Evolutionary conservation across 2,329 filamentous ascomycete species (phyloP), one percentile per base, ranked within the genome.

Genomic region (Cladosporium sp.): DNA sequence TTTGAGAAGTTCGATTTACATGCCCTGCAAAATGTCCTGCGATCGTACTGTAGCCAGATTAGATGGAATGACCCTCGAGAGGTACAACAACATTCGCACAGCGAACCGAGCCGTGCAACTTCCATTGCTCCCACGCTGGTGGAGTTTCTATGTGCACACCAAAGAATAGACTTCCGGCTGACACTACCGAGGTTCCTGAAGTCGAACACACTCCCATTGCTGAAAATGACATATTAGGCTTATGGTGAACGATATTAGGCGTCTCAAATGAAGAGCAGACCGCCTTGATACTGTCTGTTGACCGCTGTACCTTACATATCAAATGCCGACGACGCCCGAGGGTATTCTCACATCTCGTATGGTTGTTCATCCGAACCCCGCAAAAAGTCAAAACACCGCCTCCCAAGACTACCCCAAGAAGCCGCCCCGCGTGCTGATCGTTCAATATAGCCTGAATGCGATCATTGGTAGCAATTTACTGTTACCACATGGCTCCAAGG

Each of bases 361-460:
- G 24, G 42, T n/a, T 45, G 15, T 45, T 45, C 20, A 8, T 45
- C 45, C n/a, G 9, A 19, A 15, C 45, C 28, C 45, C 45, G 45
- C 45, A 48, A 22, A 35, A 48, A 35, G 17, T 48, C 25, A 32
- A 48, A 13, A 8, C 28, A 48, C 25, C 45, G 3, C 25, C 28
- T 17, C n/a, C 45, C n/a, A 48, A 35, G 45, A 32, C 45, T 32
- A 48, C 45, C 45, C 42, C 42, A 45, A 45, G 42, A 34, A 32
- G 28, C 34, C 17, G 13, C 45, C 45, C 45, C 45, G 45, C 45
- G 20, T 35, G 45, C 8, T 32, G 45, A 48, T 48, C 28, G 6
- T 35, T 17, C 19, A 25, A 48, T 28, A 45, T 45, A 48, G 45
- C 45, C 45, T 48, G 44, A 34, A 48, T 48, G 7, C 42, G 4